Evolutionary conservation across 2,329 filamentous ascomycete species (phyloP).

Genomic region (Fusarium torulosum): DNA sequence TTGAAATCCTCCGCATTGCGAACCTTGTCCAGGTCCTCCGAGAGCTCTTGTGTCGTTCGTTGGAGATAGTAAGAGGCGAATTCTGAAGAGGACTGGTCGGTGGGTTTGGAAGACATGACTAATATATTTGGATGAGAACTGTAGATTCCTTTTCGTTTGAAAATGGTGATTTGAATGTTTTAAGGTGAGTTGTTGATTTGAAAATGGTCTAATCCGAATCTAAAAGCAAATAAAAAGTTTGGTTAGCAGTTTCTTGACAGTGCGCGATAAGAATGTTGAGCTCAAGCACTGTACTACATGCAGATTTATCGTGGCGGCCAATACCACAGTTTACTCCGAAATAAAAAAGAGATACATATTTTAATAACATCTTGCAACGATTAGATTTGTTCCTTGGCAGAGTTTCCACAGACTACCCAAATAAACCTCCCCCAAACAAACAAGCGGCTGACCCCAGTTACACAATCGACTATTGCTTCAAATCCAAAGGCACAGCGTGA

Average conservation of each 20-base stretch:
- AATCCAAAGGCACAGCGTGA: not conserved
- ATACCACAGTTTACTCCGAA: not conserved
- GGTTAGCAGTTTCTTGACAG: not conserved
- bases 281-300: constrained; percentile 8
- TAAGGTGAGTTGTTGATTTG: constrained; percentile 1
- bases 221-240: constrained; percentile 9
- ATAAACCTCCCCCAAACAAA: too few relatives aligned
- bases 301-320: not conserved
- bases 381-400: too few relatives aligned
- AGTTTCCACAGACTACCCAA: too few relatives aligned
- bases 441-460: too few relatives aligned
- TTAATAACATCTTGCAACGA: too few relatives aligned
- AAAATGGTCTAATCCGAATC: not conserved
- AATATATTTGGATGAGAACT: not conserved
- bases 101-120: constrained; percentile 38
- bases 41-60: constrained; percentile 76
- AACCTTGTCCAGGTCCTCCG: constrained; percentile 79
- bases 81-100: constrained; percentile 46
- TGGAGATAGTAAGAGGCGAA: constrained; percentile 78
- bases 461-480: not conserved
- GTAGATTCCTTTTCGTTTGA: too few relatives aligned
- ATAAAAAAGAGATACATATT: too few relatives aligned
- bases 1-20: constrained; percentile 78
- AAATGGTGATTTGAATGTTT: not conserved
- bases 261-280: not conserved